Percentiles rank a stretch among this genome's conserved stretches.
phyloP scores from a whole-genome alignment of 257 asterid species.

The Salvia miltiorrhiza region DNA sequence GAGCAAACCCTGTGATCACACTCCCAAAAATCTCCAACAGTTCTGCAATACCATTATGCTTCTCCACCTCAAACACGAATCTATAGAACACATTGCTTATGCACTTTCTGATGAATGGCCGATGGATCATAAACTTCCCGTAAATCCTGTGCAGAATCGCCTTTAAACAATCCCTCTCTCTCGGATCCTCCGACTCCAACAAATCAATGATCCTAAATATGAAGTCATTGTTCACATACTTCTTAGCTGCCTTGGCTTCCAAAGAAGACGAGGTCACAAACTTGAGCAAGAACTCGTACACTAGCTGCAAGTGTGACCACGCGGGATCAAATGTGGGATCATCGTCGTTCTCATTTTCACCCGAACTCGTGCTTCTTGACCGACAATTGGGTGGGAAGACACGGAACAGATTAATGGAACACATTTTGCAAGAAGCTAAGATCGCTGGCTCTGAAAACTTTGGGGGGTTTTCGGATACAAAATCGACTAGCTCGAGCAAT shows the following conservation, averaged over 20 bases:
- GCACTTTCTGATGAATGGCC: slow-evolving; percentile 71
- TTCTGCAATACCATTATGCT: slow-evolving; percentile 79
- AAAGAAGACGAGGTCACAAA: slow-evolving; percentile 59
- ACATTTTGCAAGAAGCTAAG: slow-evolving; percentile 75
- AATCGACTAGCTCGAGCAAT: slow-evolving; percentile 75
- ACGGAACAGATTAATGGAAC: slow-evolving; percentile 71
- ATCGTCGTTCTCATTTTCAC: slow-evolving; percentile 57
- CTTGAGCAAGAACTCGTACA: slow-evolving; percentile 69
- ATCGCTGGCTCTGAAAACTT: slow-evolving; percentile 67
- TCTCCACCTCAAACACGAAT: slow-evolving; percentile 66
- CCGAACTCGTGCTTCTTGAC: slow-evolving; percentile 23
- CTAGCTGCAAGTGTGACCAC: slow-evolving; percentile 80
- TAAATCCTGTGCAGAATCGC: slow-evolving; percentile 78
- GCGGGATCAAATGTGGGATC: slow-evolving; percentile 81
- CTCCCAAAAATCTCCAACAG: slow-evolving; percentile 86
- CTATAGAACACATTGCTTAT: slow-evolving; percentile 68
- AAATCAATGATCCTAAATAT: slow-evolving; percentile 61
- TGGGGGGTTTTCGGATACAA: slow-evolving; percentile 56
- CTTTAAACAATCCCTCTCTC: slow-evolving; percentile 79
- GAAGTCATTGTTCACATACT: slow-evolving; percentile 61
- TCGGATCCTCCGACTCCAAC: slow-evolving; percentile 85
- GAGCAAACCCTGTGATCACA: slow-evolving; percentile 81
- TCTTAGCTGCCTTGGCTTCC: slow-evolving; percentile 71
- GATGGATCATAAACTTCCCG: slow-evolving; percentile 78
- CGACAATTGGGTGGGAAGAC: slow-evolving; percentile 60